Percentiles rank a stretch among this genome's conserved stretches.
Conservation (phyloP, 1,284 basidiomycete species). For the Pisolithus thermaeus region DNA sequence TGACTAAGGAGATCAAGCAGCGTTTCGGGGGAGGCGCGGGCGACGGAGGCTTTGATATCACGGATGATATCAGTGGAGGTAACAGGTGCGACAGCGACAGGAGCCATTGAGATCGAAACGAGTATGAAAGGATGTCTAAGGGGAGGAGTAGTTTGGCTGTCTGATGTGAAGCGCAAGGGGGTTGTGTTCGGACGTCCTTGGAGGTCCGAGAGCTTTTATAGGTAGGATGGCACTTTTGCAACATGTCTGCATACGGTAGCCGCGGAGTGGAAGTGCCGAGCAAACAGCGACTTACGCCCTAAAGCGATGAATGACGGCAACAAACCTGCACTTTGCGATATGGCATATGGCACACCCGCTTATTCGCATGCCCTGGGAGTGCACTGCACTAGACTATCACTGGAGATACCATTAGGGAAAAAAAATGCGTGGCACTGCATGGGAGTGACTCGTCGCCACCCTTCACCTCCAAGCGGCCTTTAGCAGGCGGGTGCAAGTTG, state of each 20-base stretch:
- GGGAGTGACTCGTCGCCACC: too few relatives aligned
- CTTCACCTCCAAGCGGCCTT: too few relatives aligned
- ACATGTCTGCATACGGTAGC: neutral
- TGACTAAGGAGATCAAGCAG: constrained; percentile 19
- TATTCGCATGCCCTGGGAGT: neutral
- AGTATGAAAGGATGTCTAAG: neutral
- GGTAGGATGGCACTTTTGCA: neutral
- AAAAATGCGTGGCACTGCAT: too few relatives aligned
- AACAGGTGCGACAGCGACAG: constrained; percentile 4
- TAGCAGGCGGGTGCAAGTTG: too few relatives aligned
- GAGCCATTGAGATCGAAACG: constrained; percentile 6
- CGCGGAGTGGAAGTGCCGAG: neutral
- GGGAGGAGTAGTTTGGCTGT: neutral
- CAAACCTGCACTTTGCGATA: constrained; percentile 1
- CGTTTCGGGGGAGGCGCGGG: neutral
- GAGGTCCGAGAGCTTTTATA: constrained; percentile 8
- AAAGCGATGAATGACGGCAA: neutral
- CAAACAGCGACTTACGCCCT: constrained; percentile 2
- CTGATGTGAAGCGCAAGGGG: neutral
- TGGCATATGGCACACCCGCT: constrained; percentile 1
- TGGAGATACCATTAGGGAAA: too few relatives aligned
- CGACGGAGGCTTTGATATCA: constrained; percentile 13
- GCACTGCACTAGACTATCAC: neutral
- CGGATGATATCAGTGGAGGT: constrained; percentile 5
- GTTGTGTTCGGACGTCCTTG: constrained; percentile 6